A percentile compares a stretch with the other conserved stretches of the same genome.
Conservation (phyloP, 2,329 filamentous ascomycete species). For the Diaporthe citri region DNA sequence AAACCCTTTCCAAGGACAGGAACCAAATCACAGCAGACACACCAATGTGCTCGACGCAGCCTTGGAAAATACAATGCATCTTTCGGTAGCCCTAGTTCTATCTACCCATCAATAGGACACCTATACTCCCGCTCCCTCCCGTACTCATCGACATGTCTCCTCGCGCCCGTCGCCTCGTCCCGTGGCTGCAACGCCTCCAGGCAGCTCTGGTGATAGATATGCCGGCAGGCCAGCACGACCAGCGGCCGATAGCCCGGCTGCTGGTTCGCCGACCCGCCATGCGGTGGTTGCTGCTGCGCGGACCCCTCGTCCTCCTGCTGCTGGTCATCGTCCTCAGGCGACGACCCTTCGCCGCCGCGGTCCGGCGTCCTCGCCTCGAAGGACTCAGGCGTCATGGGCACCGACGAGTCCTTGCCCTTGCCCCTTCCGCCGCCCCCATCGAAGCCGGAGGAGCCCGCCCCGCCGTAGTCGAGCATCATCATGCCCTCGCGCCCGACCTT, state of each 20-base stretch:
- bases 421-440: conserved; percentile 50
- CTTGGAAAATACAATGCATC: not conserved
- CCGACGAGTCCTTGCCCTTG: conserved; percentile 47
- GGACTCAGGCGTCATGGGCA: conserved; percentile 39
- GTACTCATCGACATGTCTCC: conserved; percentile 58
- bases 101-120: conserved; percentile 69
- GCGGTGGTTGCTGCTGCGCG: conserved; percentile 50
- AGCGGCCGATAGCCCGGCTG: conserved; percentile 72
- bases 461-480: conserved; percentile 38
- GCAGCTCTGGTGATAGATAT: conserved; percentile 78
- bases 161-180: conserved; percentile 53
- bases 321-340: conserved; percentile 56
- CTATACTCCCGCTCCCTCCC: conserved; percentile 62
- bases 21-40: not conserved
- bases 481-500: conserved; percentile 46
- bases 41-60: not conserved
- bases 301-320: conserved; percentile 1
- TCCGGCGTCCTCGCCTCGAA: conserved; percentile 36
- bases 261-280: conserved; percentile 46
- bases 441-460: conserved; percentile 36
- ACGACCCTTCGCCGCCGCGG: conserved; percentile 20
- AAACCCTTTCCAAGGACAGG: not conserved
- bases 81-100: not conserved
- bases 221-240: conserved; percentile 77
- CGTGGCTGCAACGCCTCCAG: conserved; percentile 74